Conservation (phyloP, 306 rosid genomes). For the Hippophae gyantsensis region DNA sequence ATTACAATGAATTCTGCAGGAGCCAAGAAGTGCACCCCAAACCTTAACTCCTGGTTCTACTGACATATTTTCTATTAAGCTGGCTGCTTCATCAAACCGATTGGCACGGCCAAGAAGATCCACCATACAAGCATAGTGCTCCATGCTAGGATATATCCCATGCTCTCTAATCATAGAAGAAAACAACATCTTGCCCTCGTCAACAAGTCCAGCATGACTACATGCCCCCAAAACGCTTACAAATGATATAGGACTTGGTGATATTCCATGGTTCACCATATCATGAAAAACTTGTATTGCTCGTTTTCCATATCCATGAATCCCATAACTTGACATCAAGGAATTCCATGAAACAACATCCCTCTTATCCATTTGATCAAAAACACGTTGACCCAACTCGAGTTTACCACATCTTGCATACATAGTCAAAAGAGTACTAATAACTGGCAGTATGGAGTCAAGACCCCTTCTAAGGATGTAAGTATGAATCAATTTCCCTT, state of each 20-base stretch:
- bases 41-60: constrained; percentile 71
- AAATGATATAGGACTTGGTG: constrained; percentile 64
- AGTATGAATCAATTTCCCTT: constrained; percentile 75
- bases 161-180: constrained; percentile 53
- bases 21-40: constrained; percentile 90
- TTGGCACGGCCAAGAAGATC: constrained; percentile 95
- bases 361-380: constrained; percentile 45
- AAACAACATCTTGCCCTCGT: constrained; percentile 60
- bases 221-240: constrained; percentile 80
- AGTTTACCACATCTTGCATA: constrained; percentile 86
- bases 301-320: constrained; percentile 68
- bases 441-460: constrained; percentile 72
- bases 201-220: constrained; percentile 78
- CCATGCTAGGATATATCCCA: constrained; percentile 52
- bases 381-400: constrained; percentile 45
- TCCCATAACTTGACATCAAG: constrained; percentile 72
- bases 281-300: constrained; percentile 59
- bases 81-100: constrained; percentile 68
- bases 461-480: constrained; percentile 85
- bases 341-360: constrained; percentile 83
- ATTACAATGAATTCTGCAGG: constrained; percentile 75
- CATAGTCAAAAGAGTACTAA: constrained; percentile 68
- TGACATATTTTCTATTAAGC: constrained; percentile 60
- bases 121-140: constrained; percentile 90
- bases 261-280: constrained; percentile 54